Percentiles rank a stretch among this genome's conserved stretches.
Evolutionary conservation across 2,329 filamentous ascomycete species (phyloP).

Genomic region (Orbilia blumenaviensis): DNA sequence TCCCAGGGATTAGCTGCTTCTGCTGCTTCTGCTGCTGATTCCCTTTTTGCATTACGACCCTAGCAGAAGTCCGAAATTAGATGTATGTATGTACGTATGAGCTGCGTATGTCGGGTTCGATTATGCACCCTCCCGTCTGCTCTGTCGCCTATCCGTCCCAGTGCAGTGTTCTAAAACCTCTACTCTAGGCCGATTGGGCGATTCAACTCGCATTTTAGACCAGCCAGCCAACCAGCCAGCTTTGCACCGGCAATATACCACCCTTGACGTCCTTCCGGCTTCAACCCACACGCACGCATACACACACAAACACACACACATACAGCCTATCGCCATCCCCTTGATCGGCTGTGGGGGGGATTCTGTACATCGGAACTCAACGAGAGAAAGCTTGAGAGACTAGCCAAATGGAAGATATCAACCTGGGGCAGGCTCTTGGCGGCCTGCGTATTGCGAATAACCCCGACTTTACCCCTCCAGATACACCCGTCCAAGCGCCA

Average conservation of each 20-base stretch:
- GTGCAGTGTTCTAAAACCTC: background rate
- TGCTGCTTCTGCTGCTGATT: too few relatives aligned
- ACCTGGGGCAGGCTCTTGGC: conserved; percentile 88
- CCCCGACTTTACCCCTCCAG: conserved; percentile 61
- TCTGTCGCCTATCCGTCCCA: background rate
- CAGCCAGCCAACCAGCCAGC: too few relatives aligned
- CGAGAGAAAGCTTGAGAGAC: conserved; percentile 7
- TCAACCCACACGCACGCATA: background rate
- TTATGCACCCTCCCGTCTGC: conserved; percentile 1
- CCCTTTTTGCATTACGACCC: conserved; percentile 8
- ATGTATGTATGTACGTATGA: too few relatives aligned
- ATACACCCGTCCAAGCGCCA: conserved; percentile 42
- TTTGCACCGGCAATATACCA: background rate
- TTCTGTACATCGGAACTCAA: background rate
- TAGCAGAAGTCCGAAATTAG: conserved; percentile 9
- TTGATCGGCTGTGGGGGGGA: background rate
- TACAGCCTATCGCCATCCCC: background rate
- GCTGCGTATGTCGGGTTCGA: conserved; percentile 12
- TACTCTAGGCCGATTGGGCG: conserved; percentile 31
- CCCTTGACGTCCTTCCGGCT: background rate
- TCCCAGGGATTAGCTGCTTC: background rate
- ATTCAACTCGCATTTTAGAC: conserved; percentile 32
- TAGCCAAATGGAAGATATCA: conserved; percentile 82
- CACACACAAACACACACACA: background rate
- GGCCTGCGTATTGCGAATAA: conserved; percentile 96